Base-by-base conservation (phyloP, 768 basidiomycete species). In the Lentinula guzmanii region DNA sequence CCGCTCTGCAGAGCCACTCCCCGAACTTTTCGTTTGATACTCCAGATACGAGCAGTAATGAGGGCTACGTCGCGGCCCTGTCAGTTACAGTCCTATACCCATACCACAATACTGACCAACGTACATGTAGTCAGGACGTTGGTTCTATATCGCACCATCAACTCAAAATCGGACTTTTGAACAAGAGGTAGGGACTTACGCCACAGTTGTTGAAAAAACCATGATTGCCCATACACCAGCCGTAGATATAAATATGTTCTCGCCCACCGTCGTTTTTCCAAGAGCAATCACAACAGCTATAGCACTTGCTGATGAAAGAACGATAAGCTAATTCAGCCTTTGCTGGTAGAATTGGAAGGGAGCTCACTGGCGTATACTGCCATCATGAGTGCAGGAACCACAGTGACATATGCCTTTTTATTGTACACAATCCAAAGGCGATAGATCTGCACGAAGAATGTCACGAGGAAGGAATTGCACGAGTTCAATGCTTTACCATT, bases 141-240 rank as follows among this genome's bases (percentile, higher is more conserved):
- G 5, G 55, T 57, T 3, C 55, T 57, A 41, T 28, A 42, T n/a
- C 18, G n/a, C 16, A 21, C 6, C 37, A 39, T 57, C 11, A 57
- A 33, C 9, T 57, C 18, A 34, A 42, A 6, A 57, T 13, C 55
- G 41, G 5, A 13, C 55, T 16, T 6, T 33, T 18, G n/a, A 57
- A 24, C 24, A 33, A n/a, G 24, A 5, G n/a, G 7, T 28, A 57
- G 34, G 24, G 6, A 57, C 55, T n/a, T 43, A 57, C 55, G 45
- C 55, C 11, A 57, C 55, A 41, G 55, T 39, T 37, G 55, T 57
- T 16, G 55, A 37, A 28, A 57, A 57, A 13, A 57, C 55, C 6
- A 42, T 13, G 13, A 57, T 57, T 39, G 55, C 55, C 55, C 55
- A 57, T 28, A 28, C 34, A 39, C 55, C 55, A 41, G 41, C 55